Base-by-base conservation (phyloP, 1,284 basidiomycete genomes). In the Uromyces viciae-fabae region DNA sequence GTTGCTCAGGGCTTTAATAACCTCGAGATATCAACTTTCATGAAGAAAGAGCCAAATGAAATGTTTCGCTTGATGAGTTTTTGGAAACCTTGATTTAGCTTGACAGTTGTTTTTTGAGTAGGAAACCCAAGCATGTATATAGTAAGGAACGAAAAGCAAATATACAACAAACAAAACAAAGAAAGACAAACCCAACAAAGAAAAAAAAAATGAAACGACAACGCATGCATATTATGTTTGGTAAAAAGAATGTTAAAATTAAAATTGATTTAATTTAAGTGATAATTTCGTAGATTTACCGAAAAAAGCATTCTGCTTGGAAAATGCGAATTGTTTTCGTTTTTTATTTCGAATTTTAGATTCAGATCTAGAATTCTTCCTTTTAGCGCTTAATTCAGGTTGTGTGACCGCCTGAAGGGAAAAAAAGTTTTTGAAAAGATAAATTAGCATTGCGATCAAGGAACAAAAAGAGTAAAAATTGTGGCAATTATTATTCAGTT, bases 311-410 rank as follows among this genome's bases (percentile, higher is more conserved):
- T 80, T 80, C 4, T 22, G 42, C 28, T 49, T 64, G 36, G 77
- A 69, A 28, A 80, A 73, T 14, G 69, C 69, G 72, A 73, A 68
- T 52, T 85, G 84, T 86, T 93, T 94, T 84, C 93, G 87, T 85
- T 94, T 95, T 85, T 91, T 89, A 83, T 92, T 92, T 83, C 93
- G 92, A 86, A 93, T 92, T 87, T 94, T 94, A 82, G 89, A 87
- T 11, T 86, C 86, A 83, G 92, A 92, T 82, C 90, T 86, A 82
- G 91, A 90, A 81, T 90, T 85, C 85, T 91, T 94, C 82, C 93
- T 88, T 86, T 90, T 91, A 31, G 91, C 92, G n/a, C 92, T 91
- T 3, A 89, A 89, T 84, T 92, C 91, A 0, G 93, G 94, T 83
- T 94, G 89, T 9, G 89, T 90, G 22, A 91, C 89, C 2, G 88